Evolutionary conservation across 2,329 filamentous ascomycete genomes (phyloP), one percentile per base, ranked within the genome.

Genomic region (Annulohypoxylon truncatum): DNA sequence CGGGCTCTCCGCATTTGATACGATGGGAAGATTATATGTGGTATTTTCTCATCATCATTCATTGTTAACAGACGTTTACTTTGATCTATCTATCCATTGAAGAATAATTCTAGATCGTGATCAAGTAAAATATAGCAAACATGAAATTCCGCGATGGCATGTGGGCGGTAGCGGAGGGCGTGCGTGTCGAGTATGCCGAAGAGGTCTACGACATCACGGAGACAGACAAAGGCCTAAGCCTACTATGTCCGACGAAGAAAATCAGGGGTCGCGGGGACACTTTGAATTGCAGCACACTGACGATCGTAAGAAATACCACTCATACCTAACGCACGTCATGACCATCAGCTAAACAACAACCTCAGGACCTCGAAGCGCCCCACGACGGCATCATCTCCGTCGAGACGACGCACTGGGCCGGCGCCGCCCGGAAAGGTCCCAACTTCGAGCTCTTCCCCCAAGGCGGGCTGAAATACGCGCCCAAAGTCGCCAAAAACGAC

Each of bases 91-190:
- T 18, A 20, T 2, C 15, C 20, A 9, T 0, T 10, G 13, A 2
- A 42, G 1, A 42, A 20, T 12, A 18, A n/a, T 10, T 42, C n/a
- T n/a, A n/a, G n/a, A n/a, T n/a, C n/a, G 15, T 42, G 13, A 47
- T 44, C 2, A 44, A 58, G 7, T 20, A 26, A 10, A 51, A 55
- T 53, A 56, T 69, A 50, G 35, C 47, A 42, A 76, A 71, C 44
- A 88, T 88, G 86, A 88, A 86, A 79, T 88, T 89, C 71, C 85
- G 86, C 69, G 86, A 89, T 84, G 85, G 85, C 69, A 89, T 90
- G 89, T 91, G 89, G 89, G 80, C 90, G 51, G 82, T 84, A 42
- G 87, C 85, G 61, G 85, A 88, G 76, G 85, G 84, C 66, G 83
- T 89, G 74, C 81, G 82, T 52, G 82, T 89, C 24, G 87, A 90